Evolutionary conservation across 2,329 filamentous ascomycete species (phyloP), one percentile per base, ranked within the genome.

Genomic region (Incumbomyces lentus): DNA sequence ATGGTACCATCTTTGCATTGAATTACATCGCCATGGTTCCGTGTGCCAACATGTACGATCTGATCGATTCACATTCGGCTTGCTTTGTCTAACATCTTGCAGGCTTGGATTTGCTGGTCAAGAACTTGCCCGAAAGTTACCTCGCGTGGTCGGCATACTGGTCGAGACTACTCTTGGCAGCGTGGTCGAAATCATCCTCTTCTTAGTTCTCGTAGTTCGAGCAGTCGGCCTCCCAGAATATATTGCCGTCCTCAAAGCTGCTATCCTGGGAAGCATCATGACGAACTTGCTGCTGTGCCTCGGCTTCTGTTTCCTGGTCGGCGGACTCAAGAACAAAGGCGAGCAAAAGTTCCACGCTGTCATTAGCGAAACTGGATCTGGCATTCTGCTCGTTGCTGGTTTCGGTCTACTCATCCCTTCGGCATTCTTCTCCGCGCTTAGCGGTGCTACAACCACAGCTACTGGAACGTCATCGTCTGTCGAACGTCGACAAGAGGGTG

Each of bases 201-300:
- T 93, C 65, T 82, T 90, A 70, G 76, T 89, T 2, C 67, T 93
- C 37, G 71, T 92, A 39, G 65, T 68, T 52, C 36, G 37, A 19
- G 36, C 36, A 22, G 19, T 18, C 7, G 13, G 18, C 13, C 10
- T 34, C 11, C 43, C 42, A 18, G 73, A 68, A 69, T 51, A 66
- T 26, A 66, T 82, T 49, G 71, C 74, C n/a, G 84, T 92, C 55
- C 86, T 93, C 56, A 79, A 86, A 59, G 85, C 85, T 44, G 86
- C 87, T 19, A 89, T 93, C 46, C 68, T 93, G 0, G 86, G 87
- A 31, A 90, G 85, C 0, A 84, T 93, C 37, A 64, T 94, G 30
- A 86, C 87, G 11, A 93, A 87, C 29, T 75, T 92, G 66, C 67
- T 93, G 37, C 71, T 93, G 1, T 93, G 86, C 55, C 66, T 93